A percentile compares a stretch with the other conserved stretches of the same genome.
phyloP scores from a whole-genome alignment of 2,329 filamentous ascomycete species.

The Fusarium tanahbumbuense region DNA sequence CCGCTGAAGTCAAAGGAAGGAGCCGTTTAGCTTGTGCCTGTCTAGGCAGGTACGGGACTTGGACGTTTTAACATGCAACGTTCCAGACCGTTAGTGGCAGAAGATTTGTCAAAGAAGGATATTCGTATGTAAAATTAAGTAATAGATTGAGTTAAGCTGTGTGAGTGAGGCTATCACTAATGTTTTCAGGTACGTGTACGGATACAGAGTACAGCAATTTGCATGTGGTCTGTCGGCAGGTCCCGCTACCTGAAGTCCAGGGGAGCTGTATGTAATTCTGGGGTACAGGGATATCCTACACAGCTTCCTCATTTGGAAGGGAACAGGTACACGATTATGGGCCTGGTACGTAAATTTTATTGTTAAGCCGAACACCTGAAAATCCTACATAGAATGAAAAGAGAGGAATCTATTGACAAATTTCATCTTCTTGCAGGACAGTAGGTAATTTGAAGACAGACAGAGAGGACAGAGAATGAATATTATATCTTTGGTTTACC shows the following conservation, averaged over 20 bases:
- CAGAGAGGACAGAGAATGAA: too few species aligned
- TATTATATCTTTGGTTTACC: not conserved
- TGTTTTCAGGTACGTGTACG: slow-evolving; percentile 18
- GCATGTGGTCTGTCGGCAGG: slow-evolving; percentile 28
- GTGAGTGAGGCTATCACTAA: slow-evolving; percentile 34
- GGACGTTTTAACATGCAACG: slow-evolving; percentile 5
- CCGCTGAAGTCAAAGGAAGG: slow-evolving; percentile 24
- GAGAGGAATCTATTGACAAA: not conserved
- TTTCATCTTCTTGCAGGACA: not conserved
- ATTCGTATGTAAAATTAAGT: slow-evolving; percentile 24
- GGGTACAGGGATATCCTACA: slow-evolving; percentile 23
- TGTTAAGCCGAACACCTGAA: slow-evolving; percentile 11
- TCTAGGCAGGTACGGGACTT: slow-evolving; percentile 4
- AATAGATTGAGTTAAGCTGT: not conserved
- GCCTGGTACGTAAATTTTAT: slow-evolving; percentile 28
- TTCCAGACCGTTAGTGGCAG: slow-evolving; percentile 15
- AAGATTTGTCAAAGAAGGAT: not conserved
- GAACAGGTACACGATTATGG: slow-evolving; percentile 9
- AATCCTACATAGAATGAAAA: not conserved
- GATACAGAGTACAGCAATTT: slow-evolving; percentile 21
- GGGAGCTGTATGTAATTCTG: slow-evolving; percentile 26
- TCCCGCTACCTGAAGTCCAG: slow-evolving; percentile 10
- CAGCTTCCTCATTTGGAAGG: slow-evolving; percentile 19
- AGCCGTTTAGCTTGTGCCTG: slow-evolving; percentile 16
- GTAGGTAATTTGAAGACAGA: not conserved